phyloP scores from a whole-genome alignment of 192 early-diverging fungal species.

The Fimicolochytrium jonesii region DNA sequence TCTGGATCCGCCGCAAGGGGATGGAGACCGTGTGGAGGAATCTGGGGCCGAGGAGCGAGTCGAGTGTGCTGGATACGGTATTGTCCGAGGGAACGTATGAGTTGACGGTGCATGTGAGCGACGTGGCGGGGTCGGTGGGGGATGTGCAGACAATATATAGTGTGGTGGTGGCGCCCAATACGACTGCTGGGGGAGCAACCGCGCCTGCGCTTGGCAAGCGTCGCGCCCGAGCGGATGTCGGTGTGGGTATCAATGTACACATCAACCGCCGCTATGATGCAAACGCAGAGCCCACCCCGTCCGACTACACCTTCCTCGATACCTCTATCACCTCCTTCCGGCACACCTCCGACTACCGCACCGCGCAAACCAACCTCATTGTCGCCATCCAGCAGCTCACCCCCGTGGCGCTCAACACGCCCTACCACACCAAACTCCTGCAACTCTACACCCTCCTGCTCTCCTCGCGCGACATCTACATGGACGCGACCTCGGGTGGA shows the following conservation, averaged over 20 bases:
- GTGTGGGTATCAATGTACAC: no score
- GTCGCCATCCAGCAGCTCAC: slow-evolving; percentile 4
- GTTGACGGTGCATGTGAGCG: slow-evolving; percentile 7
- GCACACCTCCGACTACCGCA: slow-evolving; percentile 2
- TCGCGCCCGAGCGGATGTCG: no score
- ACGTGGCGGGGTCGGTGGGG: slow-evolving; percentile 14
- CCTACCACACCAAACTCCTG: slow-evolving; percentile 5
- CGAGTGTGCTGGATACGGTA: slow-evolving; percentile 6
- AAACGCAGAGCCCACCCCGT: background rate
- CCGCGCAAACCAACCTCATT: slow-evolving; percentile 13
- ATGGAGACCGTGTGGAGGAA: background rate
- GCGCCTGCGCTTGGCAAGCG: no score
- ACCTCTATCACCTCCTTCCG: background rate
- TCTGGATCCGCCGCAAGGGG: slow-evolving; percentile 4
- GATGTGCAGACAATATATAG: background rate
- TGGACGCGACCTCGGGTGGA: slow-evolving; percentile 8
- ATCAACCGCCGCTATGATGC: no score
- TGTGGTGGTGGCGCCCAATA: background rate
- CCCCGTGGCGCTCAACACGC: background rate
- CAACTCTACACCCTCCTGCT: background rate
- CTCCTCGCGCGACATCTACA: slow-evolving; percentile 5
- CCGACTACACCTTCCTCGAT: slow-evolving; percentile 8
- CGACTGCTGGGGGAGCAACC: no score
- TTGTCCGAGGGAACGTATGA: slow-evolving; percentile 10
- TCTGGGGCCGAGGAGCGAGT: slow-evolving; percentile 1